Conservation (phyloP, 2,329 filamentous ascomycete genomes). For the Pyricularia sp. region DNA sequence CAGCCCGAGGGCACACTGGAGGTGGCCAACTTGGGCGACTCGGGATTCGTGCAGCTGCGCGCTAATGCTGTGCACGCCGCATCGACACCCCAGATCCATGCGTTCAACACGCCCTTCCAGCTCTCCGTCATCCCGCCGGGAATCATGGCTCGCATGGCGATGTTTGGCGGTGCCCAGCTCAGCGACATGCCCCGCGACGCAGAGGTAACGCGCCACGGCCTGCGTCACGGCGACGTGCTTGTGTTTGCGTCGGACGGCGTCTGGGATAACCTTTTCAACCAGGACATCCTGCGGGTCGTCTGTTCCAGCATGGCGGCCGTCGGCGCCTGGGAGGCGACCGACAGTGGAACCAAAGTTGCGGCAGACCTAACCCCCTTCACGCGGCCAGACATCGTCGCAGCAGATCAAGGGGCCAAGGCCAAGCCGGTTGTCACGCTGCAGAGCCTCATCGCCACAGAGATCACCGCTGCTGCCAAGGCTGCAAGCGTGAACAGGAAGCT, state of each 20-base stretch:
- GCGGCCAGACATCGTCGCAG: background rate
- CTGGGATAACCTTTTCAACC: constrained; percentile 89
- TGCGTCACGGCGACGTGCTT: constrained; percentile 89
- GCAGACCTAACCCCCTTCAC: constrained; percentile 38
- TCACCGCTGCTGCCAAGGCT: constrained; percentile 73
- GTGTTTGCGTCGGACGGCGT: constrained; percentile 91
- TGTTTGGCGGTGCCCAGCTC: constrained; percentile 75
- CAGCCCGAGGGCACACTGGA: constrained; percentile 66
- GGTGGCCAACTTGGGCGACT: constrained; percentile 91
- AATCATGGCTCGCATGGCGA: constrained; percentile 68
- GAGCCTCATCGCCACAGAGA: constrained; percentile 65
- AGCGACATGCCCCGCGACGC: constrained; percentile 80
- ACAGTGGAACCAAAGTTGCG: constrained; percentile 53
- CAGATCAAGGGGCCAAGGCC: constrained; percentile 19
- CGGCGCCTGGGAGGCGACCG: constrained; percentile 64
- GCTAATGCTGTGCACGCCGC: constrained; percentile 76
- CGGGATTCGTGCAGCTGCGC: constrained; percentile 80
- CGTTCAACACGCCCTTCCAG: constrained; percentile 96
- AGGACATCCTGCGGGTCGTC: constrained; percentile 76
- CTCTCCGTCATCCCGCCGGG: constrained; percentile 77
- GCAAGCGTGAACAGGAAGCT: constrained; percentile 74
- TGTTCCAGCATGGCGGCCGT: constrained; percentile 64
- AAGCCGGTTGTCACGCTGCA: constrained; percentile 50
- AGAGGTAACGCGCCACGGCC: constrained; percentile 62
- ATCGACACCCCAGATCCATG: constrained; percentile 84